Evolutionary conservation across 2,329 filamentous ascomycete genomes (phyloP).

Genomic region (Cercospora sp.): DNA sequence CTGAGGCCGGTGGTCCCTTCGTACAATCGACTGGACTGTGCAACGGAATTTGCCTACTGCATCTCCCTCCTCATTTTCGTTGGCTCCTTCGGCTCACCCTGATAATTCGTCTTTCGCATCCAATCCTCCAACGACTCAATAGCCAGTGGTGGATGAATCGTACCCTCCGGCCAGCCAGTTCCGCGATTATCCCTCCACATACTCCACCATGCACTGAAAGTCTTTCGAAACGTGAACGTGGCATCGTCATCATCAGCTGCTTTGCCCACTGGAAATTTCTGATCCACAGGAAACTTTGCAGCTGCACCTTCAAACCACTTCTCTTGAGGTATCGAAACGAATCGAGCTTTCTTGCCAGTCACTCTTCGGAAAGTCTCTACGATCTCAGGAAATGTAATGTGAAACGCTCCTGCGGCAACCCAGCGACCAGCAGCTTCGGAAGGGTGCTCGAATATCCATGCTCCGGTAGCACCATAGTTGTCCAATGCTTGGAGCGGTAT

Average conservation of each 20-base stretch:
- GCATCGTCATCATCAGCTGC: background rate
- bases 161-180: background rate
- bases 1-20: too few species aligned
- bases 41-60: background rate
- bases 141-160: background rate
- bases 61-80: background rate
- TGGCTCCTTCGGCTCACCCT: background rate
- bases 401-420: background rate
- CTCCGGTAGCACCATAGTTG: background rate
- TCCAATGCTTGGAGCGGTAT: background rate
- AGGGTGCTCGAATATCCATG: background rate
- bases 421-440: background rate
- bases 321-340: background rate
- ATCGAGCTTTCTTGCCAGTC: background rate
- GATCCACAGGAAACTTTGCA: background rate
- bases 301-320: background rate
- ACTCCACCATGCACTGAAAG: background rate
- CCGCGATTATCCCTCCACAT: background rate
- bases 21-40: too few species aligned
- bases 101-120: background rate
- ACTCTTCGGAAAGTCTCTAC: background rate
- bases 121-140: background rate
- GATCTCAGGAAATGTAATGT: background rate
- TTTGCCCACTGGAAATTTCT: background rate
- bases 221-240: background rate